These are phyloP conservation scores for Populus deltoides DNA, from an alignment of 345 rosid genomes.

Conservation along the genomic window DNA sequence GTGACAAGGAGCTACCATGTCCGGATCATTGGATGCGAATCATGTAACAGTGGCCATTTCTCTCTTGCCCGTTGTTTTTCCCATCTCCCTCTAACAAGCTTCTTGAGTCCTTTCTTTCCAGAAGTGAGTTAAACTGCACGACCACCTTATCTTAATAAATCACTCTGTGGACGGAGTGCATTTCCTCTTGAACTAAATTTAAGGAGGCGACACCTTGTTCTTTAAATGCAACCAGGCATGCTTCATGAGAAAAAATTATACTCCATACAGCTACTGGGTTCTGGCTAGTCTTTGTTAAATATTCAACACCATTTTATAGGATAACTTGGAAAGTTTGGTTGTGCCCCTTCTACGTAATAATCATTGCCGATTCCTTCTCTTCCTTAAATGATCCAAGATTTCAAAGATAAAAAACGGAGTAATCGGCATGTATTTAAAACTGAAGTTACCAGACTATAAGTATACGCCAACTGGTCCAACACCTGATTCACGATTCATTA, in stretches of 20 bases:
- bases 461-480: constrained; percentile 1
- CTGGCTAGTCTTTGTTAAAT: constrained; percentile 3
- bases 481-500: constrained; percentile 3
- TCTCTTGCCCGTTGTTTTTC: too few relatives aligned
- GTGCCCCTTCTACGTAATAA: neutral
- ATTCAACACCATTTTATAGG: neutral
- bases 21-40: neutral
- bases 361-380: neutral
- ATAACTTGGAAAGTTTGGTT: neutral
- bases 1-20: neutral
- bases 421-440: neutral
- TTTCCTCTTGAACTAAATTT: neutral
- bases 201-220: neutral
- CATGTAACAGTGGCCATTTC: neutral
- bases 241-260: neutral
- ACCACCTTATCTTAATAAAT: neutral
- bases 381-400: neutral
- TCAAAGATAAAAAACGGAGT: neutral
- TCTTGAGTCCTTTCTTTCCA: too few relatives aligned
- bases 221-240: neutral
- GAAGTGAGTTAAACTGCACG: too few relatives aligned
- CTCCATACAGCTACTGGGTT: neutral
- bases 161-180: neutral
- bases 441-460: neutral
- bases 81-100: neutral